phyloP scores from a whole-genome alignment of 345 rosid genomes.

The Cardiospermum halicacabum region DNA sequence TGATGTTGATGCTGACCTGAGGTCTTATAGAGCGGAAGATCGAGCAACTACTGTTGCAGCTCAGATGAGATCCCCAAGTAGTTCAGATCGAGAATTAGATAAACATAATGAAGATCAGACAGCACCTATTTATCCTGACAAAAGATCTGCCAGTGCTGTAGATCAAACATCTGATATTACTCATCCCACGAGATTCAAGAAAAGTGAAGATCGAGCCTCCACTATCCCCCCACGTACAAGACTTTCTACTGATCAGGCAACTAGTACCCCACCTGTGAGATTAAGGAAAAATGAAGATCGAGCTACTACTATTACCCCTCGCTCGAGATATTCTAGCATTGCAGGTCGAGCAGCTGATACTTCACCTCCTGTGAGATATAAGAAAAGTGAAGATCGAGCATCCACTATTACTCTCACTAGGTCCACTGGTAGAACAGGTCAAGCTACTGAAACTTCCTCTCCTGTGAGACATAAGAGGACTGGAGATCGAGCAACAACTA shows the following conservation, averaged over 20 bases:
- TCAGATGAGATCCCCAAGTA: no score
- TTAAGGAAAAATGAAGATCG: conserved; percentile 15
- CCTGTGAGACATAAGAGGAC: neutral
- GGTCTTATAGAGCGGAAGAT: conserved; percentile 8
- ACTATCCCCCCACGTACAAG: neutral
- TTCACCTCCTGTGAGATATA: neutral
- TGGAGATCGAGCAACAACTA: conserved; percentile 1
- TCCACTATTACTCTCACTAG: conserved; percentile 2
- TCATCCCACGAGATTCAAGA: conserved; percentile 7
- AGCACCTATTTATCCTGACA: neutral
- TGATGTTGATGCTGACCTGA: neutral
- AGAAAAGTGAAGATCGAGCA: conserved; percentile 15
- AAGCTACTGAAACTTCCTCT: neutral
- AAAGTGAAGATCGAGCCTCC: conserved; percentile 5
- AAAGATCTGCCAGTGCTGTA: neutral
- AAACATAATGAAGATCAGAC: conserved; percentile 2
- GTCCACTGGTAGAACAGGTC: neutral
- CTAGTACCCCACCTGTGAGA: neutral
- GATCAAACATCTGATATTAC: conserved; percentile 6
- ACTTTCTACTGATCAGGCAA: conserved; percentile 12
- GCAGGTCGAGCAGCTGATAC: conserved; percentile 1
- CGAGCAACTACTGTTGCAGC: neutral
- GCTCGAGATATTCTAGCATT: neutral
- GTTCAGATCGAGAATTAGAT: no score
- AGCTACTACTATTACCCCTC: conserved; percentile 7